Percentiles rank a stretch among this genome's conserved stretches.
Evolutionary conservation across 1,284 basidiomycete species (phyloP).

Genomic region (Apiotrichum veenhuisii): DNA sequence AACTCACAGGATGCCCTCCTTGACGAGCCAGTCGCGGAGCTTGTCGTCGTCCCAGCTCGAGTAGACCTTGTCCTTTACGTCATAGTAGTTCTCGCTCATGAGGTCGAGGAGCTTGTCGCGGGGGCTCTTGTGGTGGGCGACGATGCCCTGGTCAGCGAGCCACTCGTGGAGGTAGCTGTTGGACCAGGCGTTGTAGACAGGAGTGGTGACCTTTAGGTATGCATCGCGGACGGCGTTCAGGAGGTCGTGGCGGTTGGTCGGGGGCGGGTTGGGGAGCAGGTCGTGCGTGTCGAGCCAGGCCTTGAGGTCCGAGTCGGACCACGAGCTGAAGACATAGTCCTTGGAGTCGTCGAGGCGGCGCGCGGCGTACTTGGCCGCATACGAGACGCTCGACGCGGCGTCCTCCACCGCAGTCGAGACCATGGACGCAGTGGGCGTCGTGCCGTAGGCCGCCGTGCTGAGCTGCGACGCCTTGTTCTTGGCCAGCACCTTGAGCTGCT

Average conservation of each 20-base stretch:
- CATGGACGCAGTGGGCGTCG: slow-evolving; percentile 27
- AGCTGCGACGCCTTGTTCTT: slow-evolving; percentile 59
- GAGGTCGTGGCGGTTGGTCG: slow-evolving; percentile 65
- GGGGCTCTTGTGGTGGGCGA: slow-evolving; percentile 58
- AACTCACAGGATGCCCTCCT: slow-evolving; percentile 40
- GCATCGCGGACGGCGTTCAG: slow-evolving; percentile 63
- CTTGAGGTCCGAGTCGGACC: slow-evolving; percentile 67
- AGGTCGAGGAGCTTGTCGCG: slow-evolving; percentile 65
- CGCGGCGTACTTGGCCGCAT: slow-evolving; percentile 48
- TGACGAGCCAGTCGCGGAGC: slow-evolving; percentile 52
- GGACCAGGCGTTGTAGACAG: slow-evolving; percentile 78
- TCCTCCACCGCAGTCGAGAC: slow-evolving; percentile 52
- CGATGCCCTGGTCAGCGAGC: slow-evolving; percentile 72
- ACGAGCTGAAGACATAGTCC: slow-evolving; percentile 82
- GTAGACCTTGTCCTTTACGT: slow-evolving; percentile 60
- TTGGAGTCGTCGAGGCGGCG: slow-evolving; percentile 63
- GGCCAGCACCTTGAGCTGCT: slow-evolving; percentile 72
- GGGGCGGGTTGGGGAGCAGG: slow-evolving; percentile 62
- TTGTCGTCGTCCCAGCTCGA: slow-evolving; percentile 58
- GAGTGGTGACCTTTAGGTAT: slow-evolving; percentile 60
- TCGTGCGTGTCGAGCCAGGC: slow-evolving; percentile 71
- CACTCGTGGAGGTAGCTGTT: slow-evolving; percentile 80
- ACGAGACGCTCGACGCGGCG: slow-evolving; percentile 33
- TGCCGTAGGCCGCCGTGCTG: slow-evolving; percentile 59
- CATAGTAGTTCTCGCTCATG: slow-evolving; percentile 79